Percentiles rank a stretch among this genome's conserved stretches.
These are phyloP conservation scores for Leccinum longicurvipes DNA, from an alignment of 768 basidiomycete species.

Conservation along the genomic window DNA sequence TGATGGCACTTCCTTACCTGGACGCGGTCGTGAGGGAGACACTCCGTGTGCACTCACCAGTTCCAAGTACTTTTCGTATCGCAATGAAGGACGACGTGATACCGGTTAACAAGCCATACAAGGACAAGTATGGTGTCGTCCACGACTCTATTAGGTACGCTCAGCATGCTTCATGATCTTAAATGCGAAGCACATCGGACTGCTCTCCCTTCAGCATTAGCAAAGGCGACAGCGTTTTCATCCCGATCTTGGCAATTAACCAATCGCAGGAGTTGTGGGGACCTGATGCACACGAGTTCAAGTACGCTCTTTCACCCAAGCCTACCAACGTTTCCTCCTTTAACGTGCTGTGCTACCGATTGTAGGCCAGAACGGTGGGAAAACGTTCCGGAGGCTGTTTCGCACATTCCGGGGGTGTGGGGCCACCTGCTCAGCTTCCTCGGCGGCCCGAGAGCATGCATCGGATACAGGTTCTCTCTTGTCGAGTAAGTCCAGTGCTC, in stretches of 20 bases:
- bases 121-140: constrained; percentile 41
- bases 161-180: neutral
- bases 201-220: constrained; percentile 26
- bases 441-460: constrained; percentile 63
- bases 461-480: constrained; percentile 64
- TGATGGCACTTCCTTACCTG: constrained; percentile 66
- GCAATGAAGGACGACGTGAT: constrained; percentile 53
- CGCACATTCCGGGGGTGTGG: constrained; percentile 56
- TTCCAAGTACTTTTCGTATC: constrained; percentile 40
- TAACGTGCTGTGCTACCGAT: neutral
- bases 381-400: constrained; percentile 40
- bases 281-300: constrained; percentile 58
- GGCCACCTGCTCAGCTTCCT: constrained; percentile 59
- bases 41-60: constrained; percentile 53
- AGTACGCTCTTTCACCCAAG: constrained; percentile 25
- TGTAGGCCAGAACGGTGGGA: constrained; percentile 47
- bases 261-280: constrained; percentile 57
- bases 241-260: constrained; percentile 56
- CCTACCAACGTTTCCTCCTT: neutral
- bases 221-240: constrained; percentile 44
- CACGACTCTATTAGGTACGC: constrained; percentile 38
- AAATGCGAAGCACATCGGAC: neutral
- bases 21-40: constrained; percentile 62
- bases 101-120: constrained; percentile 46
- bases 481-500: constrained; percentile 45